A percentile compares a stretch with the other conserved stretches of the same genome.
Conservation (phyloP, 805 yeast species). For the Starmerella apis region DNA sequence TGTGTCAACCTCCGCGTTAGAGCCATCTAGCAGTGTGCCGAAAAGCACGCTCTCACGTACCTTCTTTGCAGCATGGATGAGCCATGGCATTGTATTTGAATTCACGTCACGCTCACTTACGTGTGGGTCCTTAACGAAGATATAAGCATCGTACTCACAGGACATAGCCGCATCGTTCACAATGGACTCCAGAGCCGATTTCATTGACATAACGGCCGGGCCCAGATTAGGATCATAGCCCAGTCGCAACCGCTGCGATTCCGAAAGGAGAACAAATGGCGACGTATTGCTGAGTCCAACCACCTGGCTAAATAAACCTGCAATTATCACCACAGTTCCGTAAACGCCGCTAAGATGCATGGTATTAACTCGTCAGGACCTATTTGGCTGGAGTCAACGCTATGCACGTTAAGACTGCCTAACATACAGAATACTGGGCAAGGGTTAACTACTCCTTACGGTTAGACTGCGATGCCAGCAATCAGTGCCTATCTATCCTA, state of each 20-base stretch:
- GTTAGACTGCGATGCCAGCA: too few species aligned
- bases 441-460: too few species aligned
- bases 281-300: constrained; percentile 20
- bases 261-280: constrained; percentile 20
- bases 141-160: constrained; percentile 49
- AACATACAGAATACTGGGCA: too few species aligned
- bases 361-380: too few species aligned
- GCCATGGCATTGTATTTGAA: constrained; percentile 27
- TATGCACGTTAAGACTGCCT: too few species aligned
- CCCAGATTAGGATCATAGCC: not conserved
- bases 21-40: constrained; percentile 12
- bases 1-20: constrained; percentile 3
- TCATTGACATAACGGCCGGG: constrained; percentile 8
- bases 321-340: constrained; percentile 1
- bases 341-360: constrained; percentile 1
- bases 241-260: constrained; percentile 6
- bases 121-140: constrained; percentile 48
- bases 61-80: constrained; percentile 24
- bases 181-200: constrained; percentile 9
- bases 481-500: too few species aligned
- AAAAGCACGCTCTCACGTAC: constrained; percentile 14
- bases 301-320: constrained; percentile 1
- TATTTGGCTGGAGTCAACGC: too few species aligned
- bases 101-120: constrained; percentile 37
- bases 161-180: constrained; percentile 17